Conservation (phyloP, 2,329 filamentous ascomycete species). For the Clonostachys solani region DNA sequence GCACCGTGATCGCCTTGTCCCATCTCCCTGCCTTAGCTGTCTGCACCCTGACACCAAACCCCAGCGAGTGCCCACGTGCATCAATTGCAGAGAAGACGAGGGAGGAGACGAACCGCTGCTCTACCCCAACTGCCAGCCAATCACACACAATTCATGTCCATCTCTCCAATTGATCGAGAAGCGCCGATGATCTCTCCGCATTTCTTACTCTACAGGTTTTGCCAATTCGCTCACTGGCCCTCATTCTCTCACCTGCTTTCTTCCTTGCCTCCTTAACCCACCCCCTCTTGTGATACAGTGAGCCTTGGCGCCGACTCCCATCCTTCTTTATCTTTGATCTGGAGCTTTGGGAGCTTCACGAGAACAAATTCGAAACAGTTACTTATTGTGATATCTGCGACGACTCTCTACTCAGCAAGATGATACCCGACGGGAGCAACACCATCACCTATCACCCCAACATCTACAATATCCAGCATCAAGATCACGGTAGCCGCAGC, state of each 20-base stretch:
- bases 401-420: slow-evolving; percentile 10
- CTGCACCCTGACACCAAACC: neutral
- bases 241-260: too few species aligned
- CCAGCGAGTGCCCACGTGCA: neutral
- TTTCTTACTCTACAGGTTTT: too few species aligned
- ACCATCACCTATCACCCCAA: slow-evolving; percentile 39
- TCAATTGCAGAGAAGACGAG: too few species aligned
- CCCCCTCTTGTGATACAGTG: too few species aligned
- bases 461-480: slow-evolving; percentile 33
- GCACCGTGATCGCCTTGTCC: too few species aligned
- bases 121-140: too few species aligned
- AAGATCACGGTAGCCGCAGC: slow-evolving; percentile 26
- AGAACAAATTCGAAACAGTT: neutral
- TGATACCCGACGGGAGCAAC: slow-evolving; percentile 35
- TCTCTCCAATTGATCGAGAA: neutral
- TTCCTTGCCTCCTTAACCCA: too few species aligned
- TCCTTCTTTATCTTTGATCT: neutral
- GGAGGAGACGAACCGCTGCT: too few species aligned
- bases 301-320: neutral
- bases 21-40: neutral
- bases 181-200: neutral
- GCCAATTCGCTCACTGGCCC: too few species aligned
- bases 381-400: neutral
- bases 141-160: too few species aligned
- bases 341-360: neutral